These are phyloP conservation scores for Geoglossum cookeanum DNA, from an alignment of 2,329 filamentous ascomycete genomes.

Conservation along the genomic window DNA sequence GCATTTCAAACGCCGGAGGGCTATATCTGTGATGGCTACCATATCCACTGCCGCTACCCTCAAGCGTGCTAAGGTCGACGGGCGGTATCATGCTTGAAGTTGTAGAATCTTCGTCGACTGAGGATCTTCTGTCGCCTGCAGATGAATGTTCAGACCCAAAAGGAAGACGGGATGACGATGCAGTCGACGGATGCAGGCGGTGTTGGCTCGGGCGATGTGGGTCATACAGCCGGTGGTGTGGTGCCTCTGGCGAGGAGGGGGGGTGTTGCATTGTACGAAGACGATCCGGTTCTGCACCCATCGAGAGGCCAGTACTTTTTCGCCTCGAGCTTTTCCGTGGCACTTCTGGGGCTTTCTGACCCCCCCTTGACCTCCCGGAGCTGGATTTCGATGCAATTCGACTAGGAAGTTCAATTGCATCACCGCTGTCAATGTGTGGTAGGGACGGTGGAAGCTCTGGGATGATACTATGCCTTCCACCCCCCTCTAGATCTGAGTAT, in stretches of 20 bases:
- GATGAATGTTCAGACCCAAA: slow-evolving; percentile 10
- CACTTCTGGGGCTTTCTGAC: slow-evolving; percentile 31
- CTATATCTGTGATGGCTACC: background rate
- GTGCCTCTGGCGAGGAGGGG: slow-evolving; percentile 8
- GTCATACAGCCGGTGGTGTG: slow-evolving; percentile 4
- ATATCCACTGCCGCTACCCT: slow-evolving; percentile 12
- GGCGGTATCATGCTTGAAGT: slow-evolving; percentile 10
- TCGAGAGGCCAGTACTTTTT: slow-evolving; percentile 25
- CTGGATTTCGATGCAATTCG: slow-evolving; percentile 41
- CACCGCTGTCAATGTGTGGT: slow-evolving; percentile 39
- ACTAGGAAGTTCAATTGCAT: slow-evolving; percentile 43
- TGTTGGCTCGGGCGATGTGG: background rate
- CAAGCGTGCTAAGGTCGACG: slow-evolving; percentile 7
- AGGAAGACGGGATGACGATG: slow-evolving; percentile 9
- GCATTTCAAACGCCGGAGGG: slow-evolving; percentile 15
- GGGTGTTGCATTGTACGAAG: slow-evolving; percentile 8
- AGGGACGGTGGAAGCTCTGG: slow-evolving; percentile 35
- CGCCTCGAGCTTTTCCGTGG: slow-evolving; percentile 58
- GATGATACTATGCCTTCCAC: slow-evolving; percentile 20
- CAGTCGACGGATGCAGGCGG: background rate
- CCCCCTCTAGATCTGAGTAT: slow-evolving; percentile 15
- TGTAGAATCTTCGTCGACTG: slow-evolving; percentile 9
- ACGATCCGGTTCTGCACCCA: slow-evolving; percentile 5
- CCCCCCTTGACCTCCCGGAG: slow-evolving; percentile 20
- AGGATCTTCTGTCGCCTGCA: slow-evolving; percentile 8